Base-by-base conservation (phyloP, 306 rosid species). In the Lagenaria siceraria region DNA sequence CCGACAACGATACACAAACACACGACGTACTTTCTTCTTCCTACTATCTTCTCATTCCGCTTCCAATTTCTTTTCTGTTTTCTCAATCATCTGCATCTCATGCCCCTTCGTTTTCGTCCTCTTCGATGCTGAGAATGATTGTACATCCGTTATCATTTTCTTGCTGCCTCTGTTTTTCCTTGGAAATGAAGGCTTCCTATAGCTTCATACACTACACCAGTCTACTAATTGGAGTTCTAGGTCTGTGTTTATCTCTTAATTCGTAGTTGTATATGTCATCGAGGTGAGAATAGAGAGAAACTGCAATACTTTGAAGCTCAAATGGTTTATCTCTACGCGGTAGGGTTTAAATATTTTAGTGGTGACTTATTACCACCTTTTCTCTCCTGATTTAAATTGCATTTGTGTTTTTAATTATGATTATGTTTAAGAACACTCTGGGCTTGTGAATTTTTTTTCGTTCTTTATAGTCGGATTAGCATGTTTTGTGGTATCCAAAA, bases 1-100 rank as follows among this genome's bases (percentile, higher is more conserved):
- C 88, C 40, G 80, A 77, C 27, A 77, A 62, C 35, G 74, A 77
- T 18, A 87, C 76, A 15, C 81, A 86, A 15, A 87, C 76, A 13
- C 81, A 86, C 8, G 90, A 89, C 82, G 78, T 83, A 77, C 74
- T 61, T 51, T 38, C 59, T 78, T 64, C 51, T 81, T 68, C 74
- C 66, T 54, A 19, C 12, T 74, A 51, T 58, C 46, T 77, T 63
- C 66, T 33, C 11, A 8, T 76, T 70, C 64, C 17, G 63, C 56
- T 49, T 33, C 19, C 22, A 71, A 8, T 48, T 35, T 68, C 52
- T 52, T 43, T 12, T 35, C 62, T 46, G 36, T 43, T 12, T 61
- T 56, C 35, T 43, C 0, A 15, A 25, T 33, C 25, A 15, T 62
- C 22, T 66, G 17, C 53, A 12, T 66, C 33, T n/a, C 31, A n/a